phyloP scores from a whole-genome alignment of 768 basidiomycete genomes.

The Crepidotus variabilis region DNA sequence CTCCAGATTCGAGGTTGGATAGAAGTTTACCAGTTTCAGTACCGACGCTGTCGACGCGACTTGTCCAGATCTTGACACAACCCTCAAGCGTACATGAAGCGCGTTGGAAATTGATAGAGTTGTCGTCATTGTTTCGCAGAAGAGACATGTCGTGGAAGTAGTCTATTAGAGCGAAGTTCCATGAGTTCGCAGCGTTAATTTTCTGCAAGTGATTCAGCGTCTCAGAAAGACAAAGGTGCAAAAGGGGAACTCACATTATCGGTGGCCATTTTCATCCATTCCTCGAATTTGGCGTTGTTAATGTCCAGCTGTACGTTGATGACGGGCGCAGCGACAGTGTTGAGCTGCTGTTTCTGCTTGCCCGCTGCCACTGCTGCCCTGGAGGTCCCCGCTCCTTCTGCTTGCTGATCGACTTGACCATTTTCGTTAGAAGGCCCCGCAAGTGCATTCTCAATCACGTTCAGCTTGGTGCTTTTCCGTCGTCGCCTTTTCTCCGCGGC shows the following conservation, averaged over 20 bases:
- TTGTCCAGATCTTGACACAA: constrained; percentile 99
- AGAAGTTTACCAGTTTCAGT: constrained; percentile 95
- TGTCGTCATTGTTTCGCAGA: constrained; percentile 87
- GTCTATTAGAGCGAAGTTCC: constrained; percentile 97
- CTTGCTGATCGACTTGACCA: constrained; percentile 30
- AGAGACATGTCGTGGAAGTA: constrained; percentile 99
- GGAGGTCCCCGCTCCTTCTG: constrained; percentile 25
- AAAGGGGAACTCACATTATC: constrained; percentile 72
- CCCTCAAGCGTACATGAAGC: constrained; percentile 97
- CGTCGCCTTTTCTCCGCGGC: constrained; percentile 81
- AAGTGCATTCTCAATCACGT: constrained; percentile 50
- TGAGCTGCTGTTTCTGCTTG: constrained; percentile 61
- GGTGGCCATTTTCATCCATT: constrained; percentile 99
- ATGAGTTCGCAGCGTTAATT: constrained; percentile 97
- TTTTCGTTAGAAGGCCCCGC: constrained; percentile 59
- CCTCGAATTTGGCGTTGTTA: constrained; percentile 93
- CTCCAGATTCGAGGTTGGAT: constrained; percentile 74
- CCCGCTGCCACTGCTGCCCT: constrained; percentile 20
- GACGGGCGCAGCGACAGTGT: constrained; percentile 53
- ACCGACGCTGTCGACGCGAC: constrained; percentile 93
- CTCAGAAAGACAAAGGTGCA: constrained; percentile 5
- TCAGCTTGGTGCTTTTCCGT: constrained; percentile 71
- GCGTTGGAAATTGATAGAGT: constrained; percentile 98
- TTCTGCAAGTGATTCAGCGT: constrained; percentile 52
- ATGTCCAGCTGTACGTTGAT: constrained; percentile 72